Conservation (phyloP, 2,329 filamentous ascomycete species). For the Aspergillus ustus region DNA sequence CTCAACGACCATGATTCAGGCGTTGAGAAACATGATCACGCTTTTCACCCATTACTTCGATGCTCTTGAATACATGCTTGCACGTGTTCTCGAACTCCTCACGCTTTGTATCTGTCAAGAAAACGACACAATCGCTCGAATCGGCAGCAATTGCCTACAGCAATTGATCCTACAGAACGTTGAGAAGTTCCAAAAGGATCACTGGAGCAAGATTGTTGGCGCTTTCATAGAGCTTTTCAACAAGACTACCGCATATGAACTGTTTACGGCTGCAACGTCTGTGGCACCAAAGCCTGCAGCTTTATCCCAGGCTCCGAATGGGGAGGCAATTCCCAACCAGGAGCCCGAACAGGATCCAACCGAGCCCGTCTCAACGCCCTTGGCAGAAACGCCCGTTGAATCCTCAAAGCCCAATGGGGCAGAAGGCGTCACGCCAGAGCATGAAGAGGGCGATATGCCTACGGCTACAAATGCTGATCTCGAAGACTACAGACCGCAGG, state of each 20-base stretch:
- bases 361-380: constrained; percentile 25
- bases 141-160: constrained; percentile 97
- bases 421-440: constrained; percentile 34
- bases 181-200: constrained; percentile 79
- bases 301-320: constrained; percentile 37
- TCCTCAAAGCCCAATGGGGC: constrained; percentile 35
- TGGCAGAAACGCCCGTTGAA: constrained; percentile 27
- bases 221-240: constrained; percentile 96
- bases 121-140: constrained; percentile 96
- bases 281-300: constrained; percentile 40
- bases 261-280: constrained; percentile 81
- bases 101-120: constrained; percentile 98
- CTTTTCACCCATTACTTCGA: constrained; percentile 99
- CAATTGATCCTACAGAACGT: constrained; percentile 97
- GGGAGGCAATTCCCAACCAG: constrained; percentile 31
- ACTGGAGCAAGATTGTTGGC: constrained; percentile 94
- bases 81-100: constrained; percentile 92
- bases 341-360: constrained; percentile 30
- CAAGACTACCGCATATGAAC: constrained; percentile 88
- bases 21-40: constrained; percentile 95
- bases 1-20: constrained; percentile 99
- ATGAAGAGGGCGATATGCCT: constrained; percentile 40
- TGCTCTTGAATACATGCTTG: constrained; percentile 94
- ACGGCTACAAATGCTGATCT: constrained; percentile 55
- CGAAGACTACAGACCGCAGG: constrained; percentile 85